Percentiles rank a stretch among this genome's conserved stretches.
phyloP scores from a whole-genome alignment of 495 filamentous ascomycete genomes.

The Clavariopsis aquatica region DNA sequence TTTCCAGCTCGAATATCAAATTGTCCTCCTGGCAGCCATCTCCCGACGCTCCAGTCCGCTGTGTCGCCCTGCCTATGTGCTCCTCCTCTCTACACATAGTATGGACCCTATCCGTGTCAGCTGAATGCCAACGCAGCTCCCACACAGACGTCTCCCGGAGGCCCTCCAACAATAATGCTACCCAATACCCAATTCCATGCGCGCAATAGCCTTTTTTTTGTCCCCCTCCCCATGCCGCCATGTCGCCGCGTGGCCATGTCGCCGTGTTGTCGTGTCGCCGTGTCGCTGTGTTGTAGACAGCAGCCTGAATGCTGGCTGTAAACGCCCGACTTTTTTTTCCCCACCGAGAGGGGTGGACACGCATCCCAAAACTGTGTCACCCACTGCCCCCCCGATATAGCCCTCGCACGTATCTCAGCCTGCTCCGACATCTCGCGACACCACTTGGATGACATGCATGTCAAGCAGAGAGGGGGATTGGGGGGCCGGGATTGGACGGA shows the following conservation, averaged over 20 bases:
- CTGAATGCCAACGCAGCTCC: constrained; percentile 10
- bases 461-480: neutral
- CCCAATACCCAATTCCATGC: constrained; percentile 6
- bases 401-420: constrained; percentile 21
- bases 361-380: constrained; percentile 5
- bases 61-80: neutral
- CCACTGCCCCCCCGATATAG: constrained; percentile 17
- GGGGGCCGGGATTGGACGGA: constrained; percentile 2
- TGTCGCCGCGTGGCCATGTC: no score
- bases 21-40: constrained; percentile 8
- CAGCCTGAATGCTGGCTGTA: neutral
- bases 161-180: neutral
- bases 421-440: constrained; percentile 28
- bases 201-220: neutral
- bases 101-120: no score
- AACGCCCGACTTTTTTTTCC: neutral
- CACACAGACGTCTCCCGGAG: neutral
- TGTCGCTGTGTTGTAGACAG: neutral
- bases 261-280: no score
- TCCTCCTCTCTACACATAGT: no score
- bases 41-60: constrained; percentile 1
- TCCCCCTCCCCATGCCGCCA: no score
- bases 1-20: constrained; percentile 14
- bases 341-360: neutral
- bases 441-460: constrained; percentile 33